Conservation (phyloP, 148 eudicot species). For the Rhododendron molle region DNA sequence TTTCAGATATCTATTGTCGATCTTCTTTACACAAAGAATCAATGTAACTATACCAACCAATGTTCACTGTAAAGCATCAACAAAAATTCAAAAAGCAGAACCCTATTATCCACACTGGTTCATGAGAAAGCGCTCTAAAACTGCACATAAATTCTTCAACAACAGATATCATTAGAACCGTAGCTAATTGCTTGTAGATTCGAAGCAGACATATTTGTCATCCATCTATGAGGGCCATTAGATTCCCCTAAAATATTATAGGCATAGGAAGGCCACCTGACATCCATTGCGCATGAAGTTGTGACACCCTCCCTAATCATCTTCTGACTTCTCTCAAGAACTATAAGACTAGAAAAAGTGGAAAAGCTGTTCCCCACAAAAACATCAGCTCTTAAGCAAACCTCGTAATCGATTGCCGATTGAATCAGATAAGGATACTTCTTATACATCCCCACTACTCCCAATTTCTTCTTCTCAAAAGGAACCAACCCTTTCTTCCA, state of each 20-base stretch:
- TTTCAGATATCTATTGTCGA: neutral
- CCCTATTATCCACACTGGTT: neutral
- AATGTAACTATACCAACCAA: slow-evolving; percentile 4
- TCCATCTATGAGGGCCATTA: slow-evolving; percentile 69
- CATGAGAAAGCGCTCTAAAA: neutral
- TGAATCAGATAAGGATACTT: slow-evolving; percentile 74
- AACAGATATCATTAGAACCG: slow-evolving; percentile 68
- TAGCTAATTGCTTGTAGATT: slow-evolving; percentile 79
- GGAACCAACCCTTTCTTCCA: slow-evolving; percentile 76
- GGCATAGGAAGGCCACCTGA: slow-evolving; percentile 87
- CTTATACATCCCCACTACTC: slow-evolving; percentile 56
- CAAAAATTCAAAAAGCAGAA: neutral
- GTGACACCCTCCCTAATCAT: slow-evolving; percentile 39
- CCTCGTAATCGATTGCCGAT: slow-evolving; percentile 96
- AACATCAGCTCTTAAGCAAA: slow-evolving; percentile 76
- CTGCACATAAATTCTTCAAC: slow-evolving; percentile 27
- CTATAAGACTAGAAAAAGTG: slow-evolving; percentile 86
- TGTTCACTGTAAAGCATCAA: neutral
- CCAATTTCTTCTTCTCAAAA: slow-evolving; percentile 77
- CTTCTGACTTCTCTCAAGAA: slow-evolving; percentile 79
- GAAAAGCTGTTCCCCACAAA: slow-evolving; percentile 94
- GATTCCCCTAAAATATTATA: slow-evolving; percentile 64
- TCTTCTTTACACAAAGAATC: slow-evolving; percentile 14
- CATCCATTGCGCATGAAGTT: slow-evolving; percentile 37
- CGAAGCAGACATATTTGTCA: slow-evolving; percentile 71